A percentile compares a stretch with the other conserved stretches of the same genome.
Evolutionary conservation across 371 early-diverging fungal species (phyloP).

Genomic region (Mucor saturninus): DNA sequence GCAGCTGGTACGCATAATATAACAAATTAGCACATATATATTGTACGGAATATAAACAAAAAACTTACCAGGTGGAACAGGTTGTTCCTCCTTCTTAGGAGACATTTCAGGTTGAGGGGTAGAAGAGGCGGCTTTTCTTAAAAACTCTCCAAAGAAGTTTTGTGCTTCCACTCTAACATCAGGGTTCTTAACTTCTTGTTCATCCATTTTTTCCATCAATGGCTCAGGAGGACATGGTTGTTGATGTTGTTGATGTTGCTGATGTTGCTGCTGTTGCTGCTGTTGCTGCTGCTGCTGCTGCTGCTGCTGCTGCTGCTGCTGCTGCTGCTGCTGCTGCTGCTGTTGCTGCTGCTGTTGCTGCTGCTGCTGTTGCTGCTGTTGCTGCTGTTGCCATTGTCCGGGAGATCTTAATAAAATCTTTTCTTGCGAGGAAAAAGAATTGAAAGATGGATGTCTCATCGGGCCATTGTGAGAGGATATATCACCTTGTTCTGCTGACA

Average conservation of each 20-base stretch:
- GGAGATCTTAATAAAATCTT: not conserved
- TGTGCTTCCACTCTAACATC: constrained; percentile 61
- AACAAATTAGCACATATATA: not conserved
- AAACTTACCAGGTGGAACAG: constrained; percentile 7
- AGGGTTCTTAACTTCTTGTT: constrained; percentile 22
- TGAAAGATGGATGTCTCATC: not conserved
- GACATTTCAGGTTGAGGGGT: constrained; percentile 25
- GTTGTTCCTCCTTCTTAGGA: constrained; percentile 19
- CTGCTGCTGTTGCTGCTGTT: too few relatives aligned
- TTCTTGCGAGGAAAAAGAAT: not conserved
- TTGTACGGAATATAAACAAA: not conserved
- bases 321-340: not conserved
- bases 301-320: too few relatives aligned
- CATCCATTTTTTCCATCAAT: not conserved
- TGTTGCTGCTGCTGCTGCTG: not conserved
- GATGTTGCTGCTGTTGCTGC: too few relatives aligned
- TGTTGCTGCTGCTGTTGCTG: too few relatives aligned
- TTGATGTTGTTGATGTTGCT: too few relatives aligned
- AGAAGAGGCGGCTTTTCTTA: constrained; percentile 69
- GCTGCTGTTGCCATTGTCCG: constrained; percentile 1
- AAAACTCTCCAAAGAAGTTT: constrained; percentile 69
- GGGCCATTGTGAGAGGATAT: not conserved
- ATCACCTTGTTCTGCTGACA: constrained; percentile 4
- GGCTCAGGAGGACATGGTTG: too few relatives aligned
- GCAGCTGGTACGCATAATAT: constrained; percentile 5